Evolutionary conservation across 441 rosid species (phyloP).

Genomic region (Gossypium schwendimanii): DNA sequence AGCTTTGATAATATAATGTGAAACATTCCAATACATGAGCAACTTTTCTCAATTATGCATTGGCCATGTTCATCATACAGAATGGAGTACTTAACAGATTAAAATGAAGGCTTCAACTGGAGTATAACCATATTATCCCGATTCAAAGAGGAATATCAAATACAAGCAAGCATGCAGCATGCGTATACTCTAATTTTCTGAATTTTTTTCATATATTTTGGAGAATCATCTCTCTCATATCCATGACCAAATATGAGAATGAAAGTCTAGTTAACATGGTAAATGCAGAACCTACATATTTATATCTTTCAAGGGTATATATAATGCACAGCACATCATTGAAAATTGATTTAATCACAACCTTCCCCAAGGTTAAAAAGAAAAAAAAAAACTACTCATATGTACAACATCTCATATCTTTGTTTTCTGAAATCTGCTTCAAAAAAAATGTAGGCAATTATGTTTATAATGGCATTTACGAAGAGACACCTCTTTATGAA

Average conservation of each 20-base stretch:
- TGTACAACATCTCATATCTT: slow-evolving; percentile 25
- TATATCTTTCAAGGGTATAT: background rate
- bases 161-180: background rate
- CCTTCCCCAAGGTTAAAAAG: slow-evolving; percentile 10
- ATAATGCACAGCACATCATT: slow-evolving; percentile 5
- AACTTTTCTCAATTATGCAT: background rate
- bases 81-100: background rate
- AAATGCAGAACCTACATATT: slow-evolving; percentile 7
- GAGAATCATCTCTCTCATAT: background rate
- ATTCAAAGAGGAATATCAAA: background rate
- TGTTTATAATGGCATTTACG: slow-evolving; percentile 15
- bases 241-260: background rate
- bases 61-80: background rate
- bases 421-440: background rate
- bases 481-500: slow-evolving; percentile 15
- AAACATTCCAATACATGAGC: background rate
- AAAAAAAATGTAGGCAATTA: slow-evolving; percentile 14
- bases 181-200: background rate
- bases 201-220: background rate
- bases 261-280: background rate
- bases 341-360: slow-evolving; percentile 17
- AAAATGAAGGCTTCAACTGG: background rate
- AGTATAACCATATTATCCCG: background rate
- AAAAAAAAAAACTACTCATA: slow-evolving; percentile 21
- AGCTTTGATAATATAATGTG: background rate